Percentiles rank a stretch among this genome's conserved stretches.
Evolutionary conservation across 164 flowering plant genomes (phyloP).

Genomic region (Vitis riparia): DNA sequence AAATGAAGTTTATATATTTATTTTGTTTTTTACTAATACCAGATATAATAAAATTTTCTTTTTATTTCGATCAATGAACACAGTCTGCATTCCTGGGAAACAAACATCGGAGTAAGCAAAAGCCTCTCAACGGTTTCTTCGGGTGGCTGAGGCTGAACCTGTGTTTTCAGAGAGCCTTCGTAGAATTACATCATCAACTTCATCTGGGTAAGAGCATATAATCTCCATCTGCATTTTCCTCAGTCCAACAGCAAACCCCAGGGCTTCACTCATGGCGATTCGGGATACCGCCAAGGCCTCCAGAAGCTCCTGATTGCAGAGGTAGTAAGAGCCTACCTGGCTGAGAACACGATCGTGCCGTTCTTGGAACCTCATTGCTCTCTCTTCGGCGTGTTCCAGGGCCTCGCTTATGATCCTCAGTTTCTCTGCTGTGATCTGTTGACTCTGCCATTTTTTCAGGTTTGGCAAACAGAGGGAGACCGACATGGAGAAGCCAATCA

Average conservation of each 20-base stretch:
- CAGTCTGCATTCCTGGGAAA: too few species aligned
- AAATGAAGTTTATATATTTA: too few species aligned
- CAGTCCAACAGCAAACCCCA: conserved; percentile 34
- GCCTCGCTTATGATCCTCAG: conserved; percentile 39
- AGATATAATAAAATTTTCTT: too few species aligned
- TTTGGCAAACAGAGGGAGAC: conserved; percentile 25
- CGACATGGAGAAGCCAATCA: conserved; percentile 46
- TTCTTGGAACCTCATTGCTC: conserved; percentile 29
- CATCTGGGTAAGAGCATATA: conserved; percentile 30
- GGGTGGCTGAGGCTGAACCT: background rate
- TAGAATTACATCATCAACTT: conserved; percentile 5
- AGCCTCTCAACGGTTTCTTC: too few species aligned
- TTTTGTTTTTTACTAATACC: too few species aligned
- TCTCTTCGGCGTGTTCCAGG: conserved; percentile 33
- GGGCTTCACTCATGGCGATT: conserved; percentile 48
- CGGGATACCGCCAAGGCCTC: conserved; percentile 44
- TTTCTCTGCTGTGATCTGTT: conserved; percentile 27
- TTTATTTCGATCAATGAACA: too few species aligned
- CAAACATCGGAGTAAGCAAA: too few species aligned
- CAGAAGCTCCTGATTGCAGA: conserved; percentile 33
- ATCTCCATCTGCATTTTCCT: conserved; percentile 45
- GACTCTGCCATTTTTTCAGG: conserved; percentile 29
- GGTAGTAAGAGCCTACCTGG: conserved; percentile 40
- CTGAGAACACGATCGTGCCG: conserved; percentile 52
- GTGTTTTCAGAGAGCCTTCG: background rate